Evolutionary conservation across 2,329 filamentous ascomycete species (phyloP), one percentile per base, ranked within the genome.

Genomic region (Beauveria sp.): DNA sequence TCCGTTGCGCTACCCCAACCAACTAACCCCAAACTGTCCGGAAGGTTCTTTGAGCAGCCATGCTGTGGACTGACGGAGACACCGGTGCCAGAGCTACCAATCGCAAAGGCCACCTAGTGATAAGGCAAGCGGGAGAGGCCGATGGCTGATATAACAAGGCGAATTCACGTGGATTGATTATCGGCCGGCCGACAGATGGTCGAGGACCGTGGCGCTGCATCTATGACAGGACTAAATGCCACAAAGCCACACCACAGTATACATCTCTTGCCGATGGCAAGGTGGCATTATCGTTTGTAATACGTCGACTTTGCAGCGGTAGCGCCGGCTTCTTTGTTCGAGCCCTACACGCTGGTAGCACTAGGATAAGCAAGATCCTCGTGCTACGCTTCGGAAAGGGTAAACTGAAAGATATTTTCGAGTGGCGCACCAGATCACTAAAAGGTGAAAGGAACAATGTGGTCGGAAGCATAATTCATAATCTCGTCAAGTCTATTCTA

Each of bases 401-500:
- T 37, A 37, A 37, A 37, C 34, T 37, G 34, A 37, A 37, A 14
- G 12, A 37, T 6, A 16, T 37, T 12, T 37, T 16, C 6, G 12
- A 37, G 12, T 5, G 12, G 34, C 34, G 34, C 12, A 37, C 34
- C 12, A 37, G 12, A 37, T 6, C 34, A 37, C 34, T 37, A 61
- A 47, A 28, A 30, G 18, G 18, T 3, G 10, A 7, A n/a, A 26
- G 9, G 5, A n/a, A 1, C 22, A 20, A 12, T 5, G 20, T 53
- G 40, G 6, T 53, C 30, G 22, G 24, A 53, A 48, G 8, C 52
- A 51, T 59, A 62, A n/a, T 63, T 59, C 50, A 37, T 24, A 62
- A 44, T 37, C 46, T 55, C 46, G 14, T 61, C 18, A 30, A 14
- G 41, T 24, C 18, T 76, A 88, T 71, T 96, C 92, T 67, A 97